phyloP scores from a whole-genome alignment of 331 rosid genomes.

The Acacia concinna region DNA sequence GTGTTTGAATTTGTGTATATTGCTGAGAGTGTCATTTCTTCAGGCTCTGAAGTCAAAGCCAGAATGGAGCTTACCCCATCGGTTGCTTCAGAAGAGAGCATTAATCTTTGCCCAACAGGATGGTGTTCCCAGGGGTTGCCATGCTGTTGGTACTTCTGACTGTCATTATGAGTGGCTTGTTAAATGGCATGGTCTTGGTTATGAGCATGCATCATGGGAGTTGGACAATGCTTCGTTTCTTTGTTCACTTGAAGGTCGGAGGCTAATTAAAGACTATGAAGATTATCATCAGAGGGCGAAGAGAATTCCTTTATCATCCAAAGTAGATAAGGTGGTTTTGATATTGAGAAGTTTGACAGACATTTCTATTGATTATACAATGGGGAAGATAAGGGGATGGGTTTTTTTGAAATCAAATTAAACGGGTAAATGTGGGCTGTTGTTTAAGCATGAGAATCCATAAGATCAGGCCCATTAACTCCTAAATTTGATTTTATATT shows the following conservation, averaged over 20 bases:
- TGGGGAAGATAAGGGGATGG: background rate
- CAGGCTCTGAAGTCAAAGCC: conserved; percentile 48
- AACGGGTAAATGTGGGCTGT: background rate
- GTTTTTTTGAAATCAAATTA: background rate
- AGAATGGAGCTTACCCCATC: conserved; percentile 68
- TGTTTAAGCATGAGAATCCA: background rate
- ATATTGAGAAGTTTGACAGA: background rate
- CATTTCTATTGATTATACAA: background rate
- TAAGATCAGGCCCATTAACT: background rate
- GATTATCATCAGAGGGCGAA: conserved; percentile 45
- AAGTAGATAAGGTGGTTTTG: conserved; percentile 42
- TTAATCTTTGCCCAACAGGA: conserved; percentile 35
- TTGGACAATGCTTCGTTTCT: conserved; percentile 56
- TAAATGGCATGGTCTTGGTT: conserved; percentile 70
- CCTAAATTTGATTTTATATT: background rate
- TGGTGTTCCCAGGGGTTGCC: conserved; percentile 31
- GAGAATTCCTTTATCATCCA: conserved; percentile 32
- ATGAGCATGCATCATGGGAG: conserved; percentile 73
- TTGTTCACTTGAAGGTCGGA: conserved; percentile 44
- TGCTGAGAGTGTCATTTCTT: conserved; percentile 24
- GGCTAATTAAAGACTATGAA: conserved; percentile 56
- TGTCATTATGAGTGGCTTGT: conserved; percentile 67
- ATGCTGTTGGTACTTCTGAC: conserved; percentile 37
- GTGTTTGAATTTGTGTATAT: conserved; percentile 12
- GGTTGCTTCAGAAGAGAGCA: conserved; percentile 58